Conservation (phyloP, 2,329 filamentous ascomycete species). For the Aspergillus brunneoviolaceus region DNA sequence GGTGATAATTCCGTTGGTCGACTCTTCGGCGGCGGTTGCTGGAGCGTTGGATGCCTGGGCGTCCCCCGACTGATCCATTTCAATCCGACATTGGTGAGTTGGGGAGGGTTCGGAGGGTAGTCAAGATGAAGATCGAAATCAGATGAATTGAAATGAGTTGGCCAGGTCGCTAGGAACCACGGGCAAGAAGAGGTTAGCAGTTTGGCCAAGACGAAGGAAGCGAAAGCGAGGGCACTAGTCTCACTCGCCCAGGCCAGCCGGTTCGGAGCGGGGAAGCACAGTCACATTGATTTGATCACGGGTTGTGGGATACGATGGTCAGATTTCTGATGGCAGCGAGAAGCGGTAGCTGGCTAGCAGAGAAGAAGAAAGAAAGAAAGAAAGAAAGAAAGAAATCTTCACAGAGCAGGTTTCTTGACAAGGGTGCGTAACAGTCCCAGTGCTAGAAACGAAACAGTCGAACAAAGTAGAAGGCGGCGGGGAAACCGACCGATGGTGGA, state of each 20-base stretch:
- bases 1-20: conserved; percentile 16
- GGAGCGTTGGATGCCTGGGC: conserved; percentile 18
- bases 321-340: too few species aligned
- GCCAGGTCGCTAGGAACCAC: not conserved
- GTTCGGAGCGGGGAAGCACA: conserved; percentile 2
- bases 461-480: not conserved
- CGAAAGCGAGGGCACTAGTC: not conserved
- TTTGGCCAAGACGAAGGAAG: conserved; percentile 1
- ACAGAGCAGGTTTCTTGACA: too few species aligned
- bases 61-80: conserved; percentile 36
- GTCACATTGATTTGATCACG: not conserved
- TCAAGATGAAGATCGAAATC: not conserved
- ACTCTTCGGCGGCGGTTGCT: conserved; percentile 15
- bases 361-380: not conserved
- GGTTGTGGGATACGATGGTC: not conserved
- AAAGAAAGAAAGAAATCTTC: too few species aligned
- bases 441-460: not conserved
- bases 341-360: not conserved
- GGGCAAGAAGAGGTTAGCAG: conserved; percentile 2
- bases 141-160: not conserved
- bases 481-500: conserved; percentile 1
- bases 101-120: not conserved
- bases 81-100: conserved; percentile 26
- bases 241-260: not conserved
- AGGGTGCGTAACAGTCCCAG: too few species aligned